Conservation (phyloP, 2,329 filamentous ascomycete genomes). For the Colletotrichum viniferum region DNA sequence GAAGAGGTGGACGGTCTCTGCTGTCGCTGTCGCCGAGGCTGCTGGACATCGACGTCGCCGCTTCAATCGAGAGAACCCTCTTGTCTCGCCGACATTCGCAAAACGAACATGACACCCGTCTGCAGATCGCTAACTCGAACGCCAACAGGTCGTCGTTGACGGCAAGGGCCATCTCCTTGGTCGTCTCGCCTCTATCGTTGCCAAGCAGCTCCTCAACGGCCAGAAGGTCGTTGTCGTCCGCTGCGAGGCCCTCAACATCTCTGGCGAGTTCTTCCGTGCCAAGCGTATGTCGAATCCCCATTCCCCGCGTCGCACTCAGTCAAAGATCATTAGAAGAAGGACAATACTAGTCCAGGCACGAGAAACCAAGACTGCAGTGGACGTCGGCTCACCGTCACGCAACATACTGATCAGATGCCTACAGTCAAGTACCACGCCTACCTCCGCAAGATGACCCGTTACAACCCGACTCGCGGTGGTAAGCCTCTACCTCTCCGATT, state of each 20-base stretch:
- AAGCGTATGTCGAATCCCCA: constrained; percentile 82
- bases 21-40: neutral
- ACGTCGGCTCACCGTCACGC: neutral
- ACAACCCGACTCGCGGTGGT: constrained; percentile 99
- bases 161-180: constrained; percentile 99
- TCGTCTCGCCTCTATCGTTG: constrained; percentile 96
- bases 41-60: neutral
- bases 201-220: constrained; percentile 98
- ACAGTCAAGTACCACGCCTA: constrained; percentile 99
- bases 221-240: constrained; percentile 99
- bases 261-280: constrained; percentile 99
- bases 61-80: neutral
- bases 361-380: neutral
- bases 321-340: neutral
- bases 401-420: constrained; percentile 50
- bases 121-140: constrained; percentile 33
- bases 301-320: neutral
- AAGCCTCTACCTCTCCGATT: constrained; percentile 44
- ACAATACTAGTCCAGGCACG: neutral
- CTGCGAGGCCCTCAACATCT: constrained; percentile 99
- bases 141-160: constrained; percentile 89
- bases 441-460: constrained; percentile 99
- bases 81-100: neutral
- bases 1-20: neutral
- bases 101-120: neutral